Evolutionary conservation across 2,329 filamentous ascomycete genomes (phyloP), one percentile per base, ranked within the genome.

Genomic region (Colletotrichum liaoningense): DNA sequence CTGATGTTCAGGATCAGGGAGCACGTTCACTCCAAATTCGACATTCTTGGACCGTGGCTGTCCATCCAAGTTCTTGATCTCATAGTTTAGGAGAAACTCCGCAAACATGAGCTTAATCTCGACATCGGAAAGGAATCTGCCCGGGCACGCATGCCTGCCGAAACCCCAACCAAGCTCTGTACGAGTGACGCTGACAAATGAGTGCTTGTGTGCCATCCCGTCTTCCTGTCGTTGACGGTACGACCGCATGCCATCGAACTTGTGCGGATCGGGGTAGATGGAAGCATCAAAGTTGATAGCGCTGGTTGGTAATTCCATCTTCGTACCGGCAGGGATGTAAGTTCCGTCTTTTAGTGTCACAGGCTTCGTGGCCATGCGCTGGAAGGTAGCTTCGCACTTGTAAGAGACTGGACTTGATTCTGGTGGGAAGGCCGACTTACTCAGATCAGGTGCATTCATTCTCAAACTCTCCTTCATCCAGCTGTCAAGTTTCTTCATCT

Each of bases 291-390:
- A 76, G 66, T 79, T 80, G 73, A 84, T 75, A 28, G 81, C 82
- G 24, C 80, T 79, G 16, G 81, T 75, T 0, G 86, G 82, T 0
- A 85, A 79, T 69, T 87, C 82, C 46, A 88, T 80, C 14, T 81
- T 80, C 2, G 83, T 83, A 28, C 85, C 85, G 1, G 82, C 79
- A 1, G 86, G 85, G n/a, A 77, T 67, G 26, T 72, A 24, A 1
- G 75, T 77, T 28, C 76, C 76, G 30, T 77, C 76, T 16, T 77
- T 76, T 2, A 90, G 84, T 4, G 84, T 84, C 76, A 90, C 16
- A 83, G 85, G 81, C 75, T 85, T 83, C 38, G 86, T 80, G 9
- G 88, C 87, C 75, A 86, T 88, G 75, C 88, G 87, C 42, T 79
- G 38, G 38, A 42, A 42, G 14, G 38, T 42, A 42, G 38, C 38